Evolutionary conservation across 768 basidiomycete species (phyloP), one percentile per base, ranked within the genome.

Genomic region (Tulasnella sp.): DNA sequence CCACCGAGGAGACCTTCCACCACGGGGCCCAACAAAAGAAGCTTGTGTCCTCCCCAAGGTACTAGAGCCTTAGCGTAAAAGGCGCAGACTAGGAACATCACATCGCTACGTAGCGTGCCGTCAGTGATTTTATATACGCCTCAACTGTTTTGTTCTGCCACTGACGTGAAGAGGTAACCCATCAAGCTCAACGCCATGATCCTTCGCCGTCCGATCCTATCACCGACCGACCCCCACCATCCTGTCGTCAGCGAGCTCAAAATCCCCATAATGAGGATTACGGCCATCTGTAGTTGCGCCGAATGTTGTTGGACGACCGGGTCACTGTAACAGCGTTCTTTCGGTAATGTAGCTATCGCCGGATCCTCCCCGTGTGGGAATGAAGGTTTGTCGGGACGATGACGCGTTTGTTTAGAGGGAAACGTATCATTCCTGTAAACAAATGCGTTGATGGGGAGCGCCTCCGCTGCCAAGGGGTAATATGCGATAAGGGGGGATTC

Each of bases 191-290:
- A 69, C 1, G 80, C 78, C 59, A 94, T 79, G 45, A 94, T 80
- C 24, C 78, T 78, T 50, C 84, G 91, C 34, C 92, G 78, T 9
- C 92, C 92, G 63, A 83, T 73, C 8, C 76, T 71, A 68, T 94
- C 91, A 9, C 87, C 84, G 43, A 83, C 79, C 51, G 82, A 78
- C 53, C 88, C 88, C 92, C 92, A 96, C 73, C 84, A 87, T 0
- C 86, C 88, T 0, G 89, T 89, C 3, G 86, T 88, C 49, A 89
- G 72, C 0, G 88, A 88, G 53, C 87, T 86, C 42, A 96, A 75
- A 5, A 80, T 68, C 53, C 88, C 90, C 82, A 87, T 86, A 8
- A 78, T 78, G 10, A 86, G 82, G 1, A 84, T 83, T 70, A 94
- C 81, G 29, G 66, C 71, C 71, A 60, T 84, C 71, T 88, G 87